phyloP scores from a whole-genome alignment of 129 eudicot species.

The Flaveria ramosissima region DNA sequence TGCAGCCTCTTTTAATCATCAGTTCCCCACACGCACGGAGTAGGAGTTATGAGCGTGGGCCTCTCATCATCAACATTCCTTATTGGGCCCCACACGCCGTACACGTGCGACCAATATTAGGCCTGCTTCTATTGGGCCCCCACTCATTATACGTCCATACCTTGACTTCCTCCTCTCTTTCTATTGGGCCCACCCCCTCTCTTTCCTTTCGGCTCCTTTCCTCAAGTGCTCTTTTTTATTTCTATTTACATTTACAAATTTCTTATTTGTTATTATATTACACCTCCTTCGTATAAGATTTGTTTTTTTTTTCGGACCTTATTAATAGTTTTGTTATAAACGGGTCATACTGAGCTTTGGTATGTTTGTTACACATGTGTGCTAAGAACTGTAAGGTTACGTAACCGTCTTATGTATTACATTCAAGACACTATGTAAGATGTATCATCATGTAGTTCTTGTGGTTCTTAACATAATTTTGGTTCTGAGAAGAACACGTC shows the following conservation, averaged over 20 bases:
- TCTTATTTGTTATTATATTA: too few species aligned
- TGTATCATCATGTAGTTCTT: too few species aligned
- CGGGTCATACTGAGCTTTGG: too few species aligned
- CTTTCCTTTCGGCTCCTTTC: constrained; percentile 45
- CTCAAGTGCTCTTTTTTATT: constrained; percentile 16
- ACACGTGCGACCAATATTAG: constrained; percentile 44
- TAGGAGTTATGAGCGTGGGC: constrained; percentile 25
- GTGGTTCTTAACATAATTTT: too few species aligned
- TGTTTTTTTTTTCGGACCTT: too few species aligned
- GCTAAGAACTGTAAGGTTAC: too few species aligned
- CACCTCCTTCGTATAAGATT: too few species aligned
- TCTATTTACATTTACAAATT: not conserved
- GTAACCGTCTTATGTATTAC: too few species aligned
- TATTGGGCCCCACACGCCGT: constrained; percentile 44
- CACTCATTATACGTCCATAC: constrained; percentile 36
- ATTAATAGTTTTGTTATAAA: too few species aligned
- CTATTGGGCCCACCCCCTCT: constrained; percentile 32
- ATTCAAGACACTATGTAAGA: too few species aligned
- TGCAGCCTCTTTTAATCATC: constrained; percentile 50
- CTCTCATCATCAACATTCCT: constrained; percentile 45
- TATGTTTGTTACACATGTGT: too few species aligned
- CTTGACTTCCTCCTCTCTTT: constrained; percentile 36
- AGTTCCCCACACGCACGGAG: constrained; percentile 55
- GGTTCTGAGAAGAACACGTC: too few species aligned
- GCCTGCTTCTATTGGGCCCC: constrained; percentile 48